Percentiles rank a stretch among this genome's conserved stretches.
phyloP scores from a whole-genome alignment of 768 basidiomycete species.

The Phallus indusiatus region DNA sequence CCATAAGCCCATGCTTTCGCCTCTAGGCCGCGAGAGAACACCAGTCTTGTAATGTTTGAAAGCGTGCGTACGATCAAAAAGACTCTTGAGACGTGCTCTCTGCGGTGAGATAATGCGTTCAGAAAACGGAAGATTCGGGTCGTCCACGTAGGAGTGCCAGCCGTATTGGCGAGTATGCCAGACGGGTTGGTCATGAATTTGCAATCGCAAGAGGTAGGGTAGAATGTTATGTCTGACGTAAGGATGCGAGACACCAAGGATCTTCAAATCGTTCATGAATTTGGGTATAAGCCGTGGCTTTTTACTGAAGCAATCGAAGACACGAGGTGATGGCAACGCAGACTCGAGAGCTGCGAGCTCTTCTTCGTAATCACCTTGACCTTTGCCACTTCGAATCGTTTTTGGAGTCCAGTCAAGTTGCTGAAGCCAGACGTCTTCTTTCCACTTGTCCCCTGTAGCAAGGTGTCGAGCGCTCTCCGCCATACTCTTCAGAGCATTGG shows the following conservation, averaged over 20 bases:
- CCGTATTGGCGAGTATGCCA: slow-evolving; percentile 41
- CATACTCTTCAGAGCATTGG: slow-evolving; percentile 50
- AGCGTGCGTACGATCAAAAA: slow-evolving; percentile 32
- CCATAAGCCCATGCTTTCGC: slow-evolving; percentile 1
- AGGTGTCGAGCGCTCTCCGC: slow-evolving; percentile 49
- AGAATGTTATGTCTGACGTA: slow-evolving; percentile 42
- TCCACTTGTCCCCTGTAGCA: slow-evolving; percentile 47
- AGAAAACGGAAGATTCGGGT: slow-evolving; percentile 12
- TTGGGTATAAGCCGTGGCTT: slow-evolving; percentile 26
- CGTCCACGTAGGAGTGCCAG: slow-evolving; percentile 53
- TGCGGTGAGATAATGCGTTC: slow-evolving; percentile 15
- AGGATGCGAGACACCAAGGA: slow-evolving; percentile 32
- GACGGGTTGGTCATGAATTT: slow-evolving; percentile 54
- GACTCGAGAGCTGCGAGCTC: not conserved
- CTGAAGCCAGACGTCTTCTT: slow-evolving; percentile 69
- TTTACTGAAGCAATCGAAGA: not conserved
- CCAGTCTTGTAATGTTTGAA: not conserved
- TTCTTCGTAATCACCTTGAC: not conserved
- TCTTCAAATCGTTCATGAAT: slow-evolving; percentile 49
- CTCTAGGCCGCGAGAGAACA: not conserved
- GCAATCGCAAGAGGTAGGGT: slow-evolving; percentile 57
- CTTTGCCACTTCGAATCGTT: slow-evolving; percentile 38
- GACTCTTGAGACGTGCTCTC: not conserved
- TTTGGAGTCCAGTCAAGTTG: slow-evolving; percentile 98
- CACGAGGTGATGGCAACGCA: not conserved